Base-by-base conservation (phyloP, 495 filamentous ascomycete genomes). In the Entonaema liquescens region DNA sequence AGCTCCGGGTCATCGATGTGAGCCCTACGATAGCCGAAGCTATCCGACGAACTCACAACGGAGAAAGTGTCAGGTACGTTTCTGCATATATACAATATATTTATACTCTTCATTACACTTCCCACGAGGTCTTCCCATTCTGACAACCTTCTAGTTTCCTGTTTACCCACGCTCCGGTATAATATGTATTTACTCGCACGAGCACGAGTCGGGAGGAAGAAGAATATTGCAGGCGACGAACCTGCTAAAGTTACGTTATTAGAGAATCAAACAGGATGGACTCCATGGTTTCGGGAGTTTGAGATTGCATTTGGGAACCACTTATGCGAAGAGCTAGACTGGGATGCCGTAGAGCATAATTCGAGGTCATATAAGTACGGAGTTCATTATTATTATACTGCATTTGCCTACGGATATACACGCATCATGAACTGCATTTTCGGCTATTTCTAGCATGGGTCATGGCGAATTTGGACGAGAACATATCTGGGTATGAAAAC, bases 1-100 rank as follows among this genome's bases (percentile, higher is more conserved):
- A 90, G 80, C 84, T 99, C 42, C 86, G 92, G 73, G 94, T 93
- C 28, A 97, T 99, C 75, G 95, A 99, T 81, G 92, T 99, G 70
- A 92, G 91, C 79, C 92, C 94, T 40, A 98, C 95, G 26, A 70
- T 83, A 36, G 81, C 79, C 19, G 89, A 90, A 79, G 91, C 91
- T 26, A 92, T 91, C 73, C 85, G 95, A 66, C 89, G 95, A 73
- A 99, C 96, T 21, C 95, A 99, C 81, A 99, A 99, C 76, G 95
- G 95, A 65, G 91, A 93, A 83, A 65, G 62, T 56, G 63, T 63
- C 12, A 74, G 65, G 56, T 68, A 62, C 28, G 49, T 52, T 12
- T 35, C 1, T 8, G 3, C 11, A 31, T 40, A 9, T 2, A 15
- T 5, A 26, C 26, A 26, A 12, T 35, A 36, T 44, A 25, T 55